Percentiles rank a stretch among this genome's conserved stretches.
Evolutionary conservation across 2,329 filamentous ascomycete species (phyloP).

Genomic region (Neofusicoccum sp.): DNA sequence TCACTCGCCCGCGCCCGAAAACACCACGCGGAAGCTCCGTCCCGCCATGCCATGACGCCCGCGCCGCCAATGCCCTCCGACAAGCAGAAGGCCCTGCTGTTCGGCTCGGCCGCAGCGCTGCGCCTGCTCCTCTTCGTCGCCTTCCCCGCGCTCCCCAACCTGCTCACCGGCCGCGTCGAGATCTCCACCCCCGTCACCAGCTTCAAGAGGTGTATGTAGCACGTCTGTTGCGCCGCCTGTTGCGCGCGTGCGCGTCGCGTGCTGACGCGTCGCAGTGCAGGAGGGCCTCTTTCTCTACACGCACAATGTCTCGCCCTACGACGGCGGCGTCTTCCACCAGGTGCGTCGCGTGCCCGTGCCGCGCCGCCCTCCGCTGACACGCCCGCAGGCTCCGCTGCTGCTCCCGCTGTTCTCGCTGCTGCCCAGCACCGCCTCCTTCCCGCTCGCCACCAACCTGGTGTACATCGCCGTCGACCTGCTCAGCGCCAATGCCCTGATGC

Average conservation of each 20-base stretch:
- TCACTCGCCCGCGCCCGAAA: neutral
- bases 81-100: constrained; percentile 67
- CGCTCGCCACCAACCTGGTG: constrained; percentile 75
- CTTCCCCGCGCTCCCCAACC: constrained; percentile 81
- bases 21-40: constrained; percentile 12
- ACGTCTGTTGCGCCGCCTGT: neutral
- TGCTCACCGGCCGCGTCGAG: constrained; percentile 89
- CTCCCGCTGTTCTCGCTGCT: constrained; percentile 90
- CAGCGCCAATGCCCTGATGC: constrained; percentile 75
- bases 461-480: constrained; percentile 82
- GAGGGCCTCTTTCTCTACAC: constrained; percentile 96
- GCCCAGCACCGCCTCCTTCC: constrained; percentile 67
- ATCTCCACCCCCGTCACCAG: constrained; percentile 96
- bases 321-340: constrained; percentile 82
- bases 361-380: constrained; percentile 11
- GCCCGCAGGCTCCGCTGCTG: constrained; percentile 75
- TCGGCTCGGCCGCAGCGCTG: constrained; percentile 73
- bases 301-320: constrained; percentile 94
- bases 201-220: constrained; percentile 85
- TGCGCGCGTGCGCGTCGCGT: constrained; percentile 1
- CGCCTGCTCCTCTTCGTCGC: constrained; percentile 77
- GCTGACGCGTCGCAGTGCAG: constrained; percentile 64
- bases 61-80: constrained; percentile 53
- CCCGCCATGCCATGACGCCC: constrained; percentile 15
- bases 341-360: constrained; percentile 39